Conservation (phyloP, 2,329 filamentous ascomycete genomes). For the Neoscytalidium dimidiatum region DNA sequence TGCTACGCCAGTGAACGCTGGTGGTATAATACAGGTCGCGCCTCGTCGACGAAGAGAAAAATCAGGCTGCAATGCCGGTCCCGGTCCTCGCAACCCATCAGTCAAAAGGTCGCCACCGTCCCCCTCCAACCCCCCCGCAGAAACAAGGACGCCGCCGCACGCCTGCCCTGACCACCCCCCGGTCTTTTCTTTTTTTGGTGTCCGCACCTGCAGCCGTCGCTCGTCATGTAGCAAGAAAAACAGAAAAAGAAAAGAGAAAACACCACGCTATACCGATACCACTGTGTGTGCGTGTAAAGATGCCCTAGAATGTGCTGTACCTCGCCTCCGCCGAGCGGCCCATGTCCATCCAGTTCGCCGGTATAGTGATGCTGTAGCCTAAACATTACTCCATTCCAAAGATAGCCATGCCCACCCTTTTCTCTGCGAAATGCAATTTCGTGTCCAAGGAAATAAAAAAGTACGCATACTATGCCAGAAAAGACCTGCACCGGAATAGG, state of each 20-base stretch:
- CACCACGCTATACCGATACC: conserved; percentile 2
- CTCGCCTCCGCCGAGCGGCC: neutral
- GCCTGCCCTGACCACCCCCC: neutral
- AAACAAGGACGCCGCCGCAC: neutral
- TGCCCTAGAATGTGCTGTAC: neutral
- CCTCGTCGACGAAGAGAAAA: conserved; percentile 2
- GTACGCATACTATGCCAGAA: neutral
- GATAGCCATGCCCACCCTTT: neutral
- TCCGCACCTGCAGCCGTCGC: neutral
- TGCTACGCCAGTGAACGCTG: neutral
- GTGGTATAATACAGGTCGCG: conserved; percentile 11
- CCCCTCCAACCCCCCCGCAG: conserved; percentile 7
- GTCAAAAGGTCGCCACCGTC: neutral
- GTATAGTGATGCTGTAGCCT: neutral
- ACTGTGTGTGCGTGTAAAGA: neutral
- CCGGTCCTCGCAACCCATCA: neutral
- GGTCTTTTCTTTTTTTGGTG: neutral
- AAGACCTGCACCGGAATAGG: neutral
- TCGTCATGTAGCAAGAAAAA: neutral
- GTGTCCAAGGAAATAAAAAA: neutral
- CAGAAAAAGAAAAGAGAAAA: neutral
- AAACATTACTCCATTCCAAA: conserved; percentile 18
- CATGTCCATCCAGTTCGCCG: conserved; percentile 5
- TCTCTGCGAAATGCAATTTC: conserved; percentile 13
- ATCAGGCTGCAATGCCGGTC: neutral